Base-by-base conservation (phyloP, 352 stramenopile genomes). In the Phytophthora colocasiae region DNA sequence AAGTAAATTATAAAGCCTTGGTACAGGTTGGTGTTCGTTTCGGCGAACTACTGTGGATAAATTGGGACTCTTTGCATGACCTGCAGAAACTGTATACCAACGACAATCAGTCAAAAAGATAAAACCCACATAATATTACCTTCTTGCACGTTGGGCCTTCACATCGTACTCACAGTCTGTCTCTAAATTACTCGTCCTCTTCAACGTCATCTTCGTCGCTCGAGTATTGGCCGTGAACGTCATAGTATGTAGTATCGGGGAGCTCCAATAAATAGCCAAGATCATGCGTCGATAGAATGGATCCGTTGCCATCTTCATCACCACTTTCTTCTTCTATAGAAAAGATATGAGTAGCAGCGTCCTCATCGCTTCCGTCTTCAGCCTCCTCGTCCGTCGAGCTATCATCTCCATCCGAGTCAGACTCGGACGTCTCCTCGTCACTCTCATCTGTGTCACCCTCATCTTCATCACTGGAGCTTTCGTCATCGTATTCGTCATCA, bases 401-500 rank as follows among this genome's bases (percentile, higher is more conserved):
- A 4, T 43, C 58, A 58, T 47, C 36, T 43, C 69, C 55, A 52
- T 73, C 57, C 19, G 62, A 75, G 29, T 69, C 58, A 15, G 47
- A 67, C 49, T 66, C 57, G 11, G 57, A 78, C 8, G 47, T 72
- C 6, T 75, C 75, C 48, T 81, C 75, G 24, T 70, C 69, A 49
- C 77, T 69, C 41, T 84, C 73, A 3, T 85, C 78, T 12, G 73
- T 74, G 12, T 87, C 79, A 10, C 85, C 77, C 1, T 88, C 83
- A 1, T 81, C 77, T 9, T 84, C 78, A 10, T 81, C 78, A 14
- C 83, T 80, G 6, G 63, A 74, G 2, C 71, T 91, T 41, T 91
- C 84, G 40, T 92, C 74, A 43, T 94, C 87, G 39, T 88, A 93
- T 45, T 95, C 87, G 39, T 93, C 84, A 44, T 93, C 84, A 15